Base-by-base conservation (phyloP, 1,284 basidiomycete genomes). In the Tilletia caries region DNA sequence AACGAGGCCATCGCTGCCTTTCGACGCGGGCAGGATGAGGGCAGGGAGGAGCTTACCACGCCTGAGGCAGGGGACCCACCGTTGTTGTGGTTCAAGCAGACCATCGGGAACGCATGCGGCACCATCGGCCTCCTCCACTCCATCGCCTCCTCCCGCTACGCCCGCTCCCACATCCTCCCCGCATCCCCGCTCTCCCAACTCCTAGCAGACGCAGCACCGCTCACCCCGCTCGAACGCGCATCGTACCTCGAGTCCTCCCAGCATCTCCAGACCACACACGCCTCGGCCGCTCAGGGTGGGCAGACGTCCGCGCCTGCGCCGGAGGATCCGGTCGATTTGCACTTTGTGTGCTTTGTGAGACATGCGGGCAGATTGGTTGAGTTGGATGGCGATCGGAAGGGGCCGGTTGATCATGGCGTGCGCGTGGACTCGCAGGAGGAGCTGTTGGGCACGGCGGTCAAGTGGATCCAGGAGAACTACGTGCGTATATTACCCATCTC, bases 61-160 rank as follows among this genome's bases (percentile, higher is more conserved):
- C 44, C 65, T 6, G 52, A 69, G 23, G 52, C 68, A 2, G 46
- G 41, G 25, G 29, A 18, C 3, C 67, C 67, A 46, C 32, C 52
- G 48, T 64, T 76, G 25, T 58, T 82, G 25, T 77, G 76, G 78
- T 78, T 83, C 75, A 77, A 81, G 68, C 82, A 83, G 72, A 82
- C 78, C 12, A 83, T 83, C 58, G 77, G 79, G 5, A 83, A 83
- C 68, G 82, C 82, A 0, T 83, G 82, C 65, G 82, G 82, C 10
- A 83, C 82, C 13, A 83, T 83, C 60, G 82, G 79, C 12, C 77
- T 83, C 2, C 73, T 83, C 8, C 82, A 83, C 64, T 76, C 79
- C 0, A 72, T 83, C 12, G 72, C 75, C 62, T 83, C 83, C 71
- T 76, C 79, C 10, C n/a, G 68, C 2, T 18, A 67, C 1, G 71